These are phyloP conservation scores for Madurella mycetomatis DNA, from an alignment of 2,329 filamentous ascomycete species.

Conservation along the genomic window DNA sequence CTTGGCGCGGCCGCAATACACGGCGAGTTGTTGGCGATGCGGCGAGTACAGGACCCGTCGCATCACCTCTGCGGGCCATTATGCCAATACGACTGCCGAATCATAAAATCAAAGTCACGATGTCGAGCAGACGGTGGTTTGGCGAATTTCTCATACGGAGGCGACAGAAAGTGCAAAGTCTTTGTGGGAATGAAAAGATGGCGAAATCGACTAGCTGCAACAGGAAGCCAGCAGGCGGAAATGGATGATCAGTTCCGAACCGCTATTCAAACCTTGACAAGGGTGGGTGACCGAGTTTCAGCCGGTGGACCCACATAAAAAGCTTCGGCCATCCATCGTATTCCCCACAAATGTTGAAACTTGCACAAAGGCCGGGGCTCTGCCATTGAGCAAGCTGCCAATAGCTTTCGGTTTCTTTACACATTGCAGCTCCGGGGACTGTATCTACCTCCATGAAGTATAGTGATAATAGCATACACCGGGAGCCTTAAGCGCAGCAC, in stretches of 20 bases:
- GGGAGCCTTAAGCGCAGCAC: too few species aligned
- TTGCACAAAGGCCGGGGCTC: neutral
- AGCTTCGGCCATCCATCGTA: neutral
- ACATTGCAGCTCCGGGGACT: too few species aligned
- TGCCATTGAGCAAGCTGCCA: too few species aligned
- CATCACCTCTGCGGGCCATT: constrained; percentile 12
- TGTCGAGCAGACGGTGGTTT: neutral
- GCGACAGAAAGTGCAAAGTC: neutral
- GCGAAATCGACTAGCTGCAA: neutral
- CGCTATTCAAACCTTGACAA: constrained; percentile 3
- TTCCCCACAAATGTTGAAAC: neutral
- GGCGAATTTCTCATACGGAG: neutral
- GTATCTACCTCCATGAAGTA: too few species aligned
- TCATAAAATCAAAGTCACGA: neutral
- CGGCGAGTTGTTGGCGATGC: constrained; percentile 12
- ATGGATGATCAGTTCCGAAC: neutral
- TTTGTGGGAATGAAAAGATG: neutral
- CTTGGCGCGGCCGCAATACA: constrained; percentile 23
- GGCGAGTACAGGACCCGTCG: constrained; percentile 5
- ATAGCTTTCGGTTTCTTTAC: too few species aligned
- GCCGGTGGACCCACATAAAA: neutral
- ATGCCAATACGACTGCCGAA: constrained; percentile 1
- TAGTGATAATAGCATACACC: too few species aligned
- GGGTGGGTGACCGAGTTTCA: neutral
- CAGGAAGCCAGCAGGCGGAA: neutral